A percentile compares a stretch with the other conserved stretches of the same genome.
These are phyloP conservation scores for Globisporangium sylvaticum DNA, from an alignment of 352 stramenopile genomes.

Conservation along the genomic window DNA sequence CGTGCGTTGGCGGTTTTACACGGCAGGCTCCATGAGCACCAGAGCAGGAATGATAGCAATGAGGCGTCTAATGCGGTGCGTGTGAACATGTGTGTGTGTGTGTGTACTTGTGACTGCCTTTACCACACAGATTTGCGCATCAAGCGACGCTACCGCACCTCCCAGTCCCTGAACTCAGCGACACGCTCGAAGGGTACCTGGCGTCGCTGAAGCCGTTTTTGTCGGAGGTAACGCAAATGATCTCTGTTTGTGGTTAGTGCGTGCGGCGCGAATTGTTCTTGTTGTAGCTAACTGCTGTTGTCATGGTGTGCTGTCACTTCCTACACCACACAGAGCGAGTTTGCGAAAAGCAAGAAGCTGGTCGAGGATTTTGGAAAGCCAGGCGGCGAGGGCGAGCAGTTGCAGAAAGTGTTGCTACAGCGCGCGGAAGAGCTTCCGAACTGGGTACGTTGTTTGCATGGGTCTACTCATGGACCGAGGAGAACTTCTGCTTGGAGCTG, in stretches of 20 bases:
- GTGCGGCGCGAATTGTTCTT: conserved; percentile 7
- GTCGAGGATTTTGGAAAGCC: conserved; percentile 45
- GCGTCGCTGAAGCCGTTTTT: conserved; percentile 60
- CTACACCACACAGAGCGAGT: conserved; percentile 33
- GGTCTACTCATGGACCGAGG: too few species aligned
- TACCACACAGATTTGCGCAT: conserved; percentile 25
- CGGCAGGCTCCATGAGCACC: not conserved
- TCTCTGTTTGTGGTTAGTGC: not conserved
- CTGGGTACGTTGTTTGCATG: conserved; percentile 32
- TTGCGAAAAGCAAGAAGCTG: conserved; percentile 31
- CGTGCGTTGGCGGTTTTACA: not conserved
- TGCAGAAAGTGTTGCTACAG: conserved; percentile 48
- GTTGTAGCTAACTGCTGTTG: conserved; percentile 33
- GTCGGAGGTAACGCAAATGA: conserved; percentile 24
- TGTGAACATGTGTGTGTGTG: not conserved
- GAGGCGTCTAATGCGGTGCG: not conserved
- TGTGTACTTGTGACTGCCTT: not conserved
- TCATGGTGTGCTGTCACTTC: conserved; percentile 15
- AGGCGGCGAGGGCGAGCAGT: conserved; percentile 37
- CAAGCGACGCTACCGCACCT: conserved; percentile 74
- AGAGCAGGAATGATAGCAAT: not conserved
- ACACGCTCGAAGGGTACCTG: conserved; percentile 85
- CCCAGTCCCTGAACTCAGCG: conserved; percentile 78
- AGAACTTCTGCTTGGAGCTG: not conserved
- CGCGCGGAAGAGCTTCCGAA: conserved; percentile 44